These are phyloP conservation scores for Cystoisospora suis DNA, from an alignment of 169 alveolate genomes.

Conservation along the genomic window DNA sequence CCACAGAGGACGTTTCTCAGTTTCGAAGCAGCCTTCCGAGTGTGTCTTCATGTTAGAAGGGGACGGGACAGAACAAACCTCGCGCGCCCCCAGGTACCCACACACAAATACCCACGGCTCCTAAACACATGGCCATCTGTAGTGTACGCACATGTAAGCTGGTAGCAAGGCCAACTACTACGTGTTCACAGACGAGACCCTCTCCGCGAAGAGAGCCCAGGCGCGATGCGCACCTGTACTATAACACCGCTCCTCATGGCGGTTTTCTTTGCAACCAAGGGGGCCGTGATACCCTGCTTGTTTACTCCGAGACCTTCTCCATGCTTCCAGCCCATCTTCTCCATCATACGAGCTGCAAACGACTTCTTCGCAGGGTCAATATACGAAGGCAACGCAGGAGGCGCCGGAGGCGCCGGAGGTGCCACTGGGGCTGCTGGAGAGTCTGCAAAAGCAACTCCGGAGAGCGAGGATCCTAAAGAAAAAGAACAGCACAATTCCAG, in stretches of 20 bases:
- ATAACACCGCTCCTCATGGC: constrained; percentile 86
- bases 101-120: too few relatives aligned
- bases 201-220: too few relatives aligned
- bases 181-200: too few relatives aligned
- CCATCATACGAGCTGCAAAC: constrained; percentile 86
- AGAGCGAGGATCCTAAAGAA: background rate
- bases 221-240: constrained; percentile 73
- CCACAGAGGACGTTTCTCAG: too few relatives aligned
- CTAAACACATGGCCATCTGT: background rate
- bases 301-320: constrained; percentile 88
- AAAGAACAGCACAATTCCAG: background rate
- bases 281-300: constrained; percentile 86
- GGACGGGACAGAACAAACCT: too few relatives aligned
- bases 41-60: too few relatives aligned
- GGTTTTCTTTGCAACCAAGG: constrained; percentile 80
- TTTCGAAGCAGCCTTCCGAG: too few relatives aligned
- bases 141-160: constrained; percentile 26
- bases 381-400: constrained; percentile 64
- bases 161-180: background rate
- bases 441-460: constrained; percentile 12
- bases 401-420: constrained; percentile 58
- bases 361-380: constrained; percentile 74
- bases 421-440: constrained; percentile 11
- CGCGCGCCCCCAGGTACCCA: too few relatives aligned
- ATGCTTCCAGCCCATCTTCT: constrained; percentile 90